These are phyloP conservation scores for Abrus pulchellus DNA, from an alignment of 306 rosid species.

Conservation along the genomic window DNA sequence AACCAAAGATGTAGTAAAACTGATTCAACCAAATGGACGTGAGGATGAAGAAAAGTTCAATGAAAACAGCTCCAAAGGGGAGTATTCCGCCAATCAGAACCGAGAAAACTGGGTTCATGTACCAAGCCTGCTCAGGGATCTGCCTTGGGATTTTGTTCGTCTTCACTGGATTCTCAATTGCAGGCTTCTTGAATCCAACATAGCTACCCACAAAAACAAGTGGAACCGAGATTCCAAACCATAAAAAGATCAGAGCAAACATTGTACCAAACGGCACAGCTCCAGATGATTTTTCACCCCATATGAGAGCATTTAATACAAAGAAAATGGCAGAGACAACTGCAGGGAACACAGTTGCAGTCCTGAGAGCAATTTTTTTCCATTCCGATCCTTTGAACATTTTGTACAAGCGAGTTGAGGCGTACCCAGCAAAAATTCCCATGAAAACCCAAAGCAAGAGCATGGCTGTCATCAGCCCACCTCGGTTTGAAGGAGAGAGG, in stretches of 20 bases:
- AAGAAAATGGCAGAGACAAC: conserved; percentile 76
- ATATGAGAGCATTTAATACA: conserved; percentile 79
- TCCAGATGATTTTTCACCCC: conserved; percentile 99
- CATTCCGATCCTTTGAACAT: conserved; percentile 96
- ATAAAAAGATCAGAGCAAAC: conserved; percentile 92
- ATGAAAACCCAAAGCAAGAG: conserved; percentile 97
- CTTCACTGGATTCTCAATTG: conserved; percentile 96
- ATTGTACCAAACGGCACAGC: conserved; percentile 99
- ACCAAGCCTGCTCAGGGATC: conserved; percentile 99
- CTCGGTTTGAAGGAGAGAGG: conserved; percentile 98
- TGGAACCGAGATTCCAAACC: conserved; percentile 99
- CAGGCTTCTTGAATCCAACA: conserved; percentile 94
- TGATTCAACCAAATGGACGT: conserved; percentile 99
- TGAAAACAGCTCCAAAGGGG: conserved; percentile 98
- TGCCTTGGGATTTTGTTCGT: conserved; percentile 99
- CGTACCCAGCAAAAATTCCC: conserved; percentile 93
- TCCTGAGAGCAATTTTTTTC: conserved; percentile 85
- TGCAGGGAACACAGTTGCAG: conserved; percentile 87
- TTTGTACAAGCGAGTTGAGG: conserved; percentile 89
- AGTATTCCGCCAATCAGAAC: conserved; percentile 96
- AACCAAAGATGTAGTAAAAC: conserved; percentile 97
- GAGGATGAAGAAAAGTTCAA: conserved; percentile 97
- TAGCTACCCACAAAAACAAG: conserved; percentile 95
- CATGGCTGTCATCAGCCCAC: conserved; percentile 98
- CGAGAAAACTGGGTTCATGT: conserved; percentile 93